Percentiles rank a stretch among this genome's conserved stretches.
Evolutionary conservation across 2,329 filamentous ascomycete species (phyloP).

Genomic region (Chaetomiaceae sp.): DNA sequence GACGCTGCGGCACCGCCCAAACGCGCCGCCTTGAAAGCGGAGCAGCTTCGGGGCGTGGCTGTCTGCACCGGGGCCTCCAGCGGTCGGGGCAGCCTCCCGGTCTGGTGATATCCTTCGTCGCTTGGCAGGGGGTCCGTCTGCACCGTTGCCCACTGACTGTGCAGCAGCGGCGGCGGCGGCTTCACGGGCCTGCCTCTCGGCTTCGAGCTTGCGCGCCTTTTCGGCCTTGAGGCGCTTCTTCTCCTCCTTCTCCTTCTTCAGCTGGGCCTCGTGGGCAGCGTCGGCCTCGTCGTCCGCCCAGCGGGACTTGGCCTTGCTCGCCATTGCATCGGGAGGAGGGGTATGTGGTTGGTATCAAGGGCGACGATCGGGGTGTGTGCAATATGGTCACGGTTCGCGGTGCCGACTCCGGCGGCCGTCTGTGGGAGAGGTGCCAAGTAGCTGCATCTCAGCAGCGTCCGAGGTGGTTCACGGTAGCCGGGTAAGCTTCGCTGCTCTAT

Average conservation of each 20-base stretch:
- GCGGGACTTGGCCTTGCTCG: slow-evolving; percentile 61
- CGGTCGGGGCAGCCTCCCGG: slow-evolving; percentile 20
- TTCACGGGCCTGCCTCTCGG: slow-evolving; percentile 32
- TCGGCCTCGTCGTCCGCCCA: slow-evolving; percentile 87
- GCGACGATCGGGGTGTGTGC: not conserved
- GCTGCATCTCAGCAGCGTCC: not conserved
- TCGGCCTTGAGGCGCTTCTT: slow-evolving; percentile 80
- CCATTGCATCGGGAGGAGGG: slow-evolving; percentile 40
- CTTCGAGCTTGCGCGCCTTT: slow-evolving; percentile 65
- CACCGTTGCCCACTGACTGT: slow-evolving; percentile 21
- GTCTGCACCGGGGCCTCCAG: slow-evolving; percentile 23
- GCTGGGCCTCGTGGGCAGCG: slow-evolving; percentile 62
- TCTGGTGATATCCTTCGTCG: slow-evolving; percentile 55
- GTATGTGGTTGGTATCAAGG: not conserved
- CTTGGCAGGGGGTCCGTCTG: slow-evolving; percentile 48
- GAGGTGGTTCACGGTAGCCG: not conserved
- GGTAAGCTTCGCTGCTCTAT: slow-evolving; percentile 12
- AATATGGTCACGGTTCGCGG: not conserved
- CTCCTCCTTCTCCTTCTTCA: slow-evolving; percentile 78
- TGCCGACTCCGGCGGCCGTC: not conserved
- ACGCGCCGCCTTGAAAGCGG: slow-evolving; percentile 60
- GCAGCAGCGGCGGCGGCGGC: slow-evolving; percentile 30
- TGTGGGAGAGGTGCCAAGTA: not conserved
- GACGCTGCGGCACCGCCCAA: slow-evolving; percentile 68
- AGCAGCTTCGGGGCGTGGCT: slow-evolving; percentile 50